Evolutionary conservation across 1,139 yeast genomes (phyloP).

Genomic region (Lodderomyces theae): DNA sequence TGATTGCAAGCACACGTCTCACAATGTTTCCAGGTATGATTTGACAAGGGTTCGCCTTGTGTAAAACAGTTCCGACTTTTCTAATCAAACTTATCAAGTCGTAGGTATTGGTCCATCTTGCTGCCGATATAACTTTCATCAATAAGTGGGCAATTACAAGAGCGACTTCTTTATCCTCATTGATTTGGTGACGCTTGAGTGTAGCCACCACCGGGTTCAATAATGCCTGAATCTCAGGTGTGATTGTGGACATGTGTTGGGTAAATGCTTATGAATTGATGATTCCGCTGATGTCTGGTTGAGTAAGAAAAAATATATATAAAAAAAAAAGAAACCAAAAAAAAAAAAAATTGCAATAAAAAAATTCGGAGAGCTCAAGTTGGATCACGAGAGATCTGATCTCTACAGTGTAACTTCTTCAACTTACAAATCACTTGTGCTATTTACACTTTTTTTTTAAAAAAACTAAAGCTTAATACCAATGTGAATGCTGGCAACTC

Average conservation of each 20-base stretch:
- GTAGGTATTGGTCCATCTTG: constrained; percentile 72
- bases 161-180: constrained; percentile 77
- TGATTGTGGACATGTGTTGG: constrained; percentile 17
- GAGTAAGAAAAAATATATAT: not conserved
- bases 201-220: constrained; percentile 41
- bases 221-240: constrained; percentile 36
- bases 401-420: not conserved
- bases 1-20: constrained; percentile 81
- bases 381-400: too few relatives aligned
- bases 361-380: too few relatives aligned
- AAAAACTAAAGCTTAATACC: constrained; percentile 82
- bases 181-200: constrained; percentile 70
- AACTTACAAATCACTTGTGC: not conserved
- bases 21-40: constrained; percentile 88
- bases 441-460: constrained; percentile 5
- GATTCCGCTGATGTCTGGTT: too few relatives aligned
- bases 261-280: not conserved
- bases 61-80: constrained; percentile 55
- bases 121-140: constrained; percentile 85
- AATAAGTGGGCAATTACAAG: constrained; percentile 82
- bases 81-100: constrained; percentile 72
- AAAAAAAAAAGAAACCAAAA: not conserved
- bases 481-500: constrained; percentile 93
- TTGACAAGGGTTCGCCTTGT: constrained; percentile 71
- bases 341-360: not conserved